Percentiles rank a stretch among this genome's conserved stretches.
phyloP scores from a whole-genome alignment of 2,329 filamentous ascomycete species.

The Calonectria hawksworthii region DNA sequence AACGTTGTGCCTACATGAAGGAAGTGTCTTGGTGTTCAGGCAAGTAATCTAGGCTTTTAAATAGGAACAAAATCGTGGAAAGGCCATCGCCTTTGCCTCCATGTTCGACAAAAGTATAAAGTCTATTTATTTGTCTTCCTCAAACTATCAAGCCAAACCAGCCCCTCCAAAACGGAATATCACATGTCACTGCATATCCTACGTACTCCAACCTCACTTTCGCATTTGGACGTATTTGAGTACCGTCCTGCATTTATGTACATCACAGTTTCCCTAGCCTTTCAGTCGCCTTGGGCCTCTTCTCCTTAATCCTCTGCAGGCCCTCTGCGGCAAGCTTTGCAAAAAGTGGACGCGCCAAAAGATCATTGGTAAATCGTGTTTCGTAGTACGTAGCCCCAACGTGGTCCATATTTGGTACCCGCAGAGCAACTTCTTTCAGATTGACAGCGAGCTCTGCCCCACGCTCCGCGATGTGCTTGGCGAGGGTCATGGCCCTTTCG shows the following conservation, averaged over 20 bases:
- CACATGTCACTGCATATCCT: not conserved
- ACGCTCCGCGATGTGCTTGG: conserved; percentile 1
- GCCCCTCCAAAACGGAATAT: too few relatives aligned
- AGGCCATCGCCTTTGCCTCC: too few relatives aligned
- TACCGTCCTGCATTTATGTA: too few relatives aligned
- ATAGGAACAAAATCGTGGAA: too few relatives aligned
- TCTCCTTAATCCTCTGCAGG: conserved; percentile 2
- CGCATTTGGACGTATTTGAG: too few relatives aligned
- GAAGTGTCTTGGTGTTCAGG: too few relatives aligned
- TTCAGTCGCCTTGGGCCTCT: conserved; percentile 8
- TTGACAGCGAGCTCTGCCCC: conserved; percentile 9
- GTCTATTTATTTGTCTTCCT: too few relatives aligned
- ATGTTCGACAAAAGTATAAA: too few relatives aligned
- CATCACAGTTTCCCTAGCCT: not conserved
- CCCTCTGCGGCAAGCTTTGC: conserved; percentile 14
- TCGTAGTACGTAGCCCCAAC: conserved; percentile 1
- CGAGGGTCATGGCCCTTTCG: not conserved
- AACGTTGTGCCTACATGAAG: too few relatives aligned
- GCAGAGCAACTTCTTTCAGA: conserved; percentile 10
- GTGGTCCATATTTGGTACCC: conserved; percentile 9
- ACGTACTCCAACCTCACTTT: too few relatives aligned
- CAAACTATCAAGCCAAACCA: too few relatives aligned
- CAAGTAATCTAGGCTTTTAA: too few relatives aligned
- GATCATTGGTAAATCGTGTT: conserved; percentile 11
- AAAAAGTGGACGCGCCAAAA: not conserved